Conservation (phyloP, 495 filamentous ascomycete species). For the Hypoxylon cercidicola region DNA sequence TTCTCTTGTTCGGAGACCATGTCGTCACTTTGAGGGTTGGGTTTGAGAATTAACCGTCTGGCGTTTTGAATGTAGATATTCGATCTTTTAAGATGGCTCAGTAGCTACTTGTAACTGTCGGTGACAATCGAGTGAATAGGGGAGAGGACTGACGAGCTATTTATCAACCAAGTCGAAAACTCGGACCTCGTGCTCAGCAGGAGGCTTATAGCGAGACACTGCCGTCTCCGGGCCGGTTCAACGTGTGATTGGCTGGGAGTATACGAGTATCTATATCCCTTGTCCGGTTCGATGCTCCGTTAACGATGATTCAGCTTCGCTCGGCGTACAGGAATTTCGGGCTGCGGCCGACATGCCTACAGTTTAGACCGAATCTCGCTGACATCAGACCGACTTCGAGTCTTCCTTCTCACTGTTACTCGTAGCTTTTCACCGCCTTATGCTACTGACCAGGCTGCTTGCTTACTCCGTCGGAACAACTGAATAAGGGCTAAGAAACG, state of each 20-base stretch:
- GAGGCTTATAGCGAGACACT: neutral
- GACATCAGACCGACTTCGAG: neutral
- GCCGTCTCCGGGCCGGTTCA: neutral
- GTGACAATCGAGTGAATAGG: neutral
- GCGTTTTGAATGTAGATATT: neutral
- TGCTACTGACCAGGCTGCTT: neutral
- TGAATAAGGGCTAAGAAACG: neutral
- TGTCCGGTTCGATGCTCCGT: constrained; percentile 20
- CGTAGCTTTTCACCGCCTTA: neutral
- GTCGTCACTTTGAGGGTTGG: neutral
- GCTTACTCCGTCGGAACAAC: neutral
- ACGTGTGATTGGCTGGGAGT: constrained; percentile 21
- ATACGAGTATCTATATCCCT: constrained; percentile 14
- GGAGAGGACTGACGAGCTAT: constrained; percentile 12
- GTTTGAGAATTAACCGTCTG: neutral
- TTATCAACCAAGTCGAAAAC: constrained; percentile 10
- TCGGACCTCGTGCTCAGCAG: neutral
- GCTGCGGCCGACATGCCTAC: constrained; percentile 3
- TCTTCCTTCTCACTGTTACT: neutral
- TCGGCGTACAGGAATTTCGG: constrained; percentile 16
- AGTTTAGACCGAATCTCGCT: neutral
- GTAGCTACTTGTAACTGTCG: neutral
- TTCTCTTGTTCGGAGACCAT: constrained; percentile 14
- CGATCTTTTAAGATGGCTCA: neutral
- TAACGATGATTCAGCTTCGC: constrained; percentile 19